Evolutionary conservation across 1,284 basidiomycete species (phyloP).

Genomic region (Puccinia horiana): DNA sequence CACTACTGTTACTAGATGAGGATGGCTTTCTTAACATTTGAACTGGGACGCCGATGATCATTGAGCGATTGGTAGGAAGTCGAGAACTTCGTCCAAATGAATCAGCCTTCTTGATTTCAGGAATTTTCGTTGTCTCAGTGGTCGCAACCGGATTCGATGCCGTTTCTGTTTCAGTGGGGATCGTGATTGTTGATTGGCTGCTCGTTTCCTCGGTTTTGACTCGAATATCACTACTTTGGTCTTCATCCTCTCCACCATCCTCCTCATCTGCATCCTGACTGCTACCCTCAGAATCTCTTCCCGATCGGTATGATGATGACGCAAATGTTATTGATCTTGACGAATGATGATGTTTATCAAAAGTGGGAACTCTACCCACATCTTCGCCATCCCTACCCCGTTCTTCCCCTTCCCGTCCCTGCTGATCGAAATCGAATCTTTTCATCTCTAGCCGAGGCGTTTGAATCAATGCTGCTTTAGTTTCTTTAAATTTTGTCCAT

Average conservation of each 20-base stretch:
- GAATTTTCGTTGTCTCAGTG: background rate
- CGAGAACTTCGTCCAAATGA: background rate
- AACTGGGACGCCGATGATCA: slow-evolving; percentile 31
- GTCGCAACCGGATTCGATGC: background rate
- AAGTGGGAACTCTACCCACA: slow-evolving; percentile 25
- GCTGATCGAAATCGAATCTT: slow-evolving; percentile 8
- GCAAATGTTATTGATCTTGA: slow-evolving; percentile 21
- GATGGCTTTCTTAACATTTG: slow-evolving; percentile 20
- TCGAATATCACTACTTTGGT: slow-evolving; percentile 31
- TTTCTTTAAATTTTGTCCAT: background rate
- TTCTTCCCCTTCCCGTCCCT: background rate
- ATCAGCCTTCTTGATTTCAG: background rate
- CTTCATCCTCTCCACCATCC: slow-evolving; percentile 46
- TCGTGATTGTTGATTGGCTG: slow-evolving; percentile 6
- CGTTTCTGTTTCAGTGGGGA: background rate
- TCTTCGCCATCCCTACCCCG: background rate
- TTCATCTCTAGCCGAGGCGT: slow-evolving; percentile 43
- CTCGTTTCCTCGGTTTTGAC: background rate
- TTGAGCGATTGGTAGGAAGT: slow-evolving; percentile 20
- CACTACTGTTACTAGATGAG: slow-evolving; percentile 24
- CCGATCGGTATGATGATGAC: slow-evolving; percentile 27
- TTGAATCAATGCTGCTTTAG: slow-evolving; percentile 26
- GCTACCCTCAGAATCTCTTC: slow-evolving; percentile 37
- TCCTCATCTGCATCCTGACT: slow-evolving; percentile 48
- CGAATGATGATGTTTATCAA: background rate